These are phyloP conservation scores for Avena atlantica DNA, from an alignment of 176 grass and related monocot genomes.

Conservation along the genomic window DNA sequence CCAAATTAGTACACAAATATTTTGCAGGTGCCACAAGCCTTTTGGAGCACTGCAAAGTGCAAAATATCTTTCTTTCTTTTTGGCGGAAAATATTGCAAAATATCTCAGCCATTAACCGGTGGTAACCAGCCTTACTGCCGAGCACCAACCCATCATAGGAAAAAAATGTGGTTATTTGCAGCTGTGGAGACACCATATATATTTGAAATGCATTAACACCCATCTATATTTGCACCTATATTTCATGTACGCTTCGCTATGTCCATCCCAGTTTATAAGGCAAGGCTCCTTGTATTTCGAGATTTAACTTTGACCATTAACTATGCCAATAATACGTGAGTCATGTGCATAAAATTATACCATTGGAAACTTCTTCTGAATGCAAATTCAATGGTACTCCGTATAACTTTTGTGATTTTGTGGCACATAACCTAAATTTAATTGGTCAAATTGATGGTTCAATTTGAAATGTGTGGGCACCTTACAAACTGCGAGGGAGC, in stretches of 20 bases:
- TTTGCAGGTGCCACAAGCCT: conserved; percentile 23
- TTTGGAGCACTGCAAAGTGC: background rate
- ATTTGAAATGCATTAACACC: background rate
- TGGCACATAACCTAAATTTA: conserved; percentile 1
- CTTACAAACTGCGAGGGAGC: background rate
- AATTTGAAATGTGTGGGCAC: background rate
- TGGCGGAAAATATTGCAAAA: background rate
- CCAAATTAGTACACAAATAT: conserved; percentile 31
- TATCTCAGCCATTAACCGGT: background rate
- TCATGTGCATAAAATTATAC: background rate
- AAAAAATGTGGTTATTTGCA: too few relatives aligned
- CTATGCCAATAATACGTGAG: background rate
- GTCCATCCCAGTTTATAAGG: background rate
- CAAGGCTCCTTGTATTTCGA: background rate
- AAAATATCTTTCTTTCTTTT: background rate
- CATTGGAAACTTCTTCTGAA: background rate
- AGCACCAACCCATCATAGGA: too few relatives aligned
- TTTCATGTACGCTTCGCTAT: background rate
- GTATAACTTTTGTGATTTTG: background rate
- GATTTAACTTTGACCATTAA: background rate
- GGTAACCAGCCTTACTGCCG: background rate
- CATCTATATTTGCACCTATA: background rate
- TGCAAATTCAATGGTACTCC: background rate
- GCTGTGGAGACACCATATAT: background rate
- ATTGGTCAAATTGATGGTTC: background rate